Evolutionary conservation across 192 early-diverging fungal species (phyloP).

Genomic region (Chytriomyces hyalinus): DNA sequence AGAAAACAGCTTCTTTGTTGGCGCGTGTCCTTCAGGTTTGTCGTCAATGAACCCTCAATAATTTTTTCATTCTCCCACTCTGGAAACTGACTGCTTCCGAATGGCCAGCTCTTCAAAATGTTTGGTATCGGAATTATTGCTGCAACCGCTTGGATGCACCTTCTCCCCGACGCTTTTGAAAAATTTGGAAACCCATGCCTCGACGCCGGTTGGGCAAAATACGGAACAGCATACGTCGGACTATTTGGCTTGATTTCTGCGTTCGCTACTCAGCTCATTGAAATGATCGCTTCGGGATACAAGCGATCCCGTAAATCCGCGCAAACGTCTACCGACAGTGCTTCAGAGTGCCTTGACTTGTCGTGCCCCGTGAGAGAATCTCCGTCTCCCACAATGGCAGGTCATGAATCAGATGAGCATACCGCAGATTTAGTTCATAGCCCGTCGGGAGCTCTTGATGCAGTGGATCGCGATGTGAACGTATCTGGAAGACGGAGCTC

Average conservation of each 20-base stretch:
- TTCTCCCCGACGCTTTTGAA: constrained; percentile 44
- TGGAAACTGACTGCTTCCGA: no score
- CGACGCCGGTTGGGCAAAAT: not conserved
- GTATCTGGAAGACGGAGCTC: not conserved
- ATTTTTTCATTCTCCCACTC: no score
- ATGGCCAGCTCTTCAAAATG: constrained; percentile 49
- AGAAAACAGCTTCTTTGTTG: not conserved
- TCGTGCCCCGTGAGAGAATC: not conserved
- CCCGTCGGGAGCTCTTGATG: not conserved
- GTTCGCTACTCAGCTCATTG: constrained; percentile 40
- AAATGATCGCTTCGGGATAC: constrained; percentile 21
- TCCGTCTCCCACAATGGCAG: not conserved
- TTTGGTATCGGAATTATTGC: constrained; percentile 59
- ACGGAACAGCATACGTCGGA: constrained; percentile 36
- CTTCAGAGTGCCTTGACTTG: not conserved
- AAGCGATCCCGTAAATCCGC: not conserved
- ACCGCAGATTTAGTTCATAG: not conserved
- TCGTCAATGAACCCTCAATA: no score
- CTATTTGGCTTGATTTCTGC: constrained; percentile 48
- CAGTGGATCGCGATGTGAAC: not conserved
- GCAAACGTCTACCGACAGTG: not conserved
- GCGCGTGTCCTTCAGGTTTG: not conserved
- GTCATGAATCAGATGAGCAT: not conserved
- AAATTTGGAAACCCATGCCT: constrained; percentile 30
- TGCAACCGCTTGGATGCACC: constrained; percentile 53